Conservation (phyloP, 345 rosid genomes). For the Eucalyptus sp. region DNA sequence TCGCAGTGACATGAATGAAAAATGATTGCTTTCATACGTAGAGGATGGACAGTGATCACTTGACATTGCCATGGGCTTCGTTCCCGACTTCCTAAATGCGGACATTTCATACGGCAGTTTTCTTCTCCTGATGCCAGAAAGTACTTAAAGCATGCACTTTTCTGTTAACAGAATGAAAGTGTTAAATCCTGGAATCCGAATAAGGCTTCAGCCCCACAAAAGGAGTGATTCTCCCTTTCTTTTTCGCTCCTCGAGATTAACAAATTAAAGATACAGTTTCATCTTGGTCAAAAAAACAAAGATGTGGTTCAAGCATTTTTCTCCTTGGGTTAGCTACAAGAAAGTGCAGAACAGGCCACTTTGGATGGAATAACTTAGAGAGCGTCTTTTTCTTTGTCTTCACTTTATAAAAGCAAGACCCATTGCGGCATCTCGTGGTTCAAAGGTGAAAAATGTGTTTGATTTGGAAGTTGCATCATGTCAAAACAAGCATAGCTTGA, state of each 20-base stretch:
- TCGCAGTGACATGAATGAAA: neutral
- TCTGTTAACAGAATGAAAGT: neutral
- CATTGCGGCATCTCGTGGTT: neutral
- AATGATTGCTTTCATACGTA: neutral
- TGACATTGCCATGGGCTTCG: neutral
- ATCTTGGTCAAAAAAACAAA: neutral
- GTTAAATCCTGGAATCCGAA: neutral
- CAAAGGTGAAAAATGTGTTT: neutral
- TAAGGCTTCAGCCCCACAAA: neutral
- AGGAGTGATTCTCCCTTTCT: neutral
- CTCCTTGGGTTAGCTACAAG: neutral
- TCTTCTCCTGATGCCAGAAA: neutral
- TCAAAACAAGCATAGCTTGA: neutral
- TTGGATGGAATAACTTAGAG: neutral
- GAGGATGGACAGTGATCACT: neutral
- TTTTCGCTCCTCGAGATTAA: neutral
- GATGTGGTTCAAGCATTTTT: neutral
- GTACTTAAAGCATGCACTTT: neutral
- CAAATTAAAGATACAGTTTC: neutral
- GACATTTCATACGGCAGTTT: neutral
- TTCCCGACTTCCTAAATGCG: neutral
- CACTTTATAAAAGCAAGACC: neutral
- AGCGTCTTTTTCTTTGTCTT: neutral
- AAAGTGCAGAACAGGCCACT: constrained; percentile 1
- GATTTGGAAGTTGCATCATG: neutral